Percentiles rank a stretch among this genome's conserved stretches.
Evolutionary conservation across 768 basidiomycete genomes (phyloP).

Genomic region (Boletus rufocinnamomeus): DNA sequence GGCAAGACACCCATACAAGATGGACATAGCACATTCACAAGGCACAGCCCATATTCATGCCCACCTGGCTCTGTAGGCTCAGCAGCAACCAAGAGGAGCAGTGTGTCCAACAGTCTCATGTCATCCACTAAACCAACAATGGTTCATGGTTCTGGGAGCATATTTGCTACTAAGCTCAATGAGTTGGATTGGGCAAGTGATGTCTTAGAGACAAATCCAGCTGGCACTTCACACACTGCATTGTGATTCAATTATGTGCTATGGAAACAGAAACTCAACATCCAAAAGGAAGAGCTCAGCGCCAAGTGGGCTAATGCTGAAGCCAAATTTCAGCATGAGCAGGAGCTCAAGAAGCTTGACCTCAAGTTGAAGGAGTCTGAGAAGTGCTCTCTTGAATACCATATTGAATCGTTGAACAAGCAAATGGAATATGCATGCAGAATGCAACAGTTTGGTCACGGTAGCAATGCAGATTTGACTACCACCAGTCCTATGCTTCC

Average conservation of each 20-base stretch:
- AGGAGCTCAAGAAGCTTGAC: conserved; percentile 2
- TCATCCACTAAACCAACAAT: not conserved
- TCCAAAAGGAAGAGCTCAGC: not conserved
- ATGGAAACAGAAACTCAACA: conserved; percentile 3
- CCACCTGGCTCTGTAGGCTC: not conserved
- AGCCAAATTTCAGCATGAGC: not conserved
- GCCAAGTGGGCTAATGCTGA: not conserved
- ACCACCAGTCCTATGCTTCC: too few species aligned
- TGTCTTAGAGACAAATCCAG: not conserved
- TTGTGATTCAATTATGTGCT: not conserved
- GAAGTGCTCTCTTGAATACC: not conserved
- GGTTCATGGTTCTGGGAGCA: not conserved
- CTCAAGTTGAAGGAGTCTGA: conserved; percentile 1
- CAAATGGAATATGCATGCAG: not conserved
- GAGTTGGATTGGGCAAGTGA: conserved; percentile 5
- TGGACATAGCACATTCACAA: not conserved
- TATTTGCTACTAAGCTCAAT: not conserved
- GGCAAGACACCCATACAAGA: conserved; percentile 1
- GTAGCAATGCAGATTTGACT: too few species aligned
- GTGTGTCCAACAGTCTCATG: not conserved
- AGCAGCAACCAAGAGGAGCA: not conserved
- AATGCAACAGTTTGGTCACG: not conserved
- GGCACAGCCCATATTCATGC: conserved; percentile 1
- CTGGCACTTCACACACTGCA: not conserved
- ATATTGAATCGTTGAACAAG: conserved; percentile 1